Evolutionary conservation across 1,284 basidiomycete genomes (phyloP).

Genomic region (Rhodotorula glutinis): DNA sequence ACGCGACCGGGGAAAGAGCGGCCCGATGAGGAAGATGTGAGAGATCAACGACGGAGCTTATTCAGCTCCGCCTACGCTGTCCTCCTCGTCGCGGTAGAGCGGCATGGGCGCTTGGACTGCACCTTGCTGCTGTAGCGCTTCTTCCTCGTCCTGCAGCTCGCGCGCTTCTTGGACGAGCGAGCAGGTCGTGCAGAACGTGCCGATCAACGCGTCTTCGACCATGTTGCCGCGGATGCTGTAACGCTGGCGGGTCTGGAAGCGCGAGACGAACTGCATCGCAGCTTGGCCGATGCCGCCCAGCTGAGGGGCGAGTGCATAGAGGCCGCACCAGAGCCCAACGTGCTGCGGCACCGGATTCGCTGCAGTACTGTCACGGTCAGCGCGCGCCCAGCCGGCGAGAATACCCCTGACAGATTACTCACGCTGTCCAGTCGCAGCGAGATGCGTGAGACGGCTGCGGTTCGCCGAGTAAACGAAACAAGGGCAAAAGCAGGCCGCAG

Average conservation of each 20-base stretch:
- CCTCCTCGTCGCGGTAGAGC: slow-evolving; percentile 31
- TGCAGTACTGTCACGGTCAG: neutral
- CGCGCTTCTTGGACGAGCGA: slow-evolving; percentile 36
- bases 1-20: too few relatives aligned
- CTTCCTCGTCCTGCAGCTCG: slow-evolving; percentile 36
- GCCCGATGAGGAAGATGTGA: too few relatives aligned
- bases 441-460: slow-evolving; percentile 15
- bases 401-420: too few relatives aligned
- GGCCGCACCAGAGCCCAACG: slow-evolving; percentile 26
- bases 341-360: slow-evolving; percentile 18
- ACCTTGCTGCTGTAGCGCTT: slow-evolving; percentile 7
- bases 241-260: slow-evolving; percentile 28
- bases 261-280: slow-evolving; percentile 30
- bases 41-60: too few relatives aligned
- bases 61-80: neutral
- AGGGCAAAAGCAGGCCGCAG: slow-evolving; percentile 23
- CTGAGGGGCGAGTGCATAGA: slow-evolving; percentile 34
- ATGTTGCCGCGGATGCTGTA: slow-evolving; percentile 35
- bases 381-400: too few relatives aligned
- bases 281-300: slow-evolving; percentile 32
- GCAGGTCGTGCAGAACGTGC: slow-evolving; percentile 32
- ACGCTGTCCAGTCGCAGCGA: slow-evolving; percentile 27
- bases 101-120: neutral
- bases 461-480: slow-evolving; percentile 30
- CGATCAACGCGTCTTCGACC: slow-evolving; percentile 31